Evolutionary conservation across 2,329 filamentous ascomycete genomes (phyloP).

Genomic region (Eurotiales sp.): DNA sequence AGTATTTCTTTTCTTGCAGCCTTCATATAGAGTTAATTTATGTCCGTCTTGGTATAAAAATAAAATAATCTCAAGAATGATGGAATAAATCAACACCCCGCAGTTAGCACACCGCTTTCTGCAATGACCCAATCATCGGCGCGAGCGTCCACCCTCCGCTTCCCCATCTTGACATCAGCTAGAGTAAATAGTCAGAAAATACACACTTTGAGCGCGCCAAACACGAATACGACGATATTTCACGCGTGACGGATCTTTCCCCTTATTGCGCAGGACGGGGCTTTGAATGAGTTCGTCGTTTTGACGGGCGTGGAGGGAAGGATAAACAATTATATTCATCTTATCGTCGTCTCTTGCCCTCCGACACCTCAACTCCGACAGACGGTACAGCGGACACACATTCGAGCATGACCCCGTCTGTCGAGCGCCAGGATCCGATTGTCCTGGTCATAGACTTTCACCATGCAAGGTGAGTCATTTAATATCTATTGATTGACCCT

Average conservation of each 20-base stretch:
- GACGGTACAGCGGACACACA: too few species aligned
- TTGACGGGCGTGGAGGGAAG: too few species aligned
- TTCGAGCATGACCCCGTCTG: conserved; percentile 26
- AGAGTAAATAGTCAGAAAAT: not conserved
- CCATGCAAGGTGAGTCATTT: conserved; percentile 56
- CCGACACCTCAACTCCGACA: not conserved
- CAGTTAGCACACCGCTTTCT: conserved; percentile 5
- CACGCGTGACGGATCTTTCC: not conserved
- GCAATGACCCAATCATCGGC: not conserved
- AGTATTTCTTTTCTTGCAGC: not conserved
- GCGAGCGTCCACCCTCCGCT: not conserved
- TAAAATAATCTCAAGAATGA: too few species aligned
- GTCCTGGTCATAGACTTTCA: conserved; percentile 81
- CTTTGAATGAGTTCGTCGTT: too few species aligned
- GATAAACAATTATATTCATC: not conserved
- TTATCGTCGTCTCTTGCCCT: not conserved
- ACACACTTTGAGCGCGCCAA: not conserved
- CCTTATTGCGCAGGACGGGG: not conserved
- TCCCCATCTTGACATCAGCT: not conserved
- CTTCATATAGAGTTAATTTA: not conserved
- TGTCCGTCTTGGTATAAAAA: too few species aligned
- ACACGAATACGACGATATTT: not conserved
- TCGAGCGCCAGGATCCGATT: conserved; percentile 58
- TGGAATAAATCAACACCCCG: not conserved
- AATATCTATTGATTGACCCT: too few species aligned